Evolutionary conservation across 768 basidiomycete species (phyloP).

Genomic region (Pulveroboletus frians): DNA sequence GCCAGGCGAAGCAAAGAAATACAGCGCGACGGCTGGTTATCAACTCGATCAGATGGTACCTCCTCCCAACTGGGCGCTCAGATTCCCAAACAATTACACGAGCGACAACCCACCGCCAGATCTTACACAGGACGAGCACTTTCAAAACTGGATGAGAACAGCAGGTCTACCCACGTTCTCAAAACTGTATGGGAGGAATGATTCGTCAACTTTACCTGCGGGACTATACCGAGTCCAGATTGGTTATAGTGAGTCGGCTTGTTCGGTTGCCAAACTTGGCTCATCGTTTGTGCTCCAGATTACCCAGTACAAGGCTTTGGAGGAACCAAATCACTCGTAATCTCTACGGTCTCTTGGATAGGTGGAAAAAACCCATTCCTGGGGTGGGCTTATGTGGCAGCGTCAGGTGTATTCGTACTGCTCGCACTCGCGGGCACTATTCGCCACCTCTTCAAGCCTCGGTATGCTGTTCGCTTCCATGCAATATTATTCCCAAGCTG

Average conservation of each 20-base stretch:
- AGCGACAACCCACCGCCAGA: constrained; percentile 62
- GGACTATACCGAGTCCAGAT: constrained; percentile 75
- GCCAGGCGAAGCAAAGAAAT: constrained; percentile 92
- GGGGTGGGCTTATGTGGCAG: constrained; percentile 95
- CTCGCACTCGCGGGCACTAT: constrained; percentile 86
- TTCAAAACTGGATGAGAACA: constrained; percentile 99
- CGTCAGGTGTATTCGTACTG: constrained; percentile 80
- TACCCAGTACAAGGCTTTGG: constrained; percentile 88
- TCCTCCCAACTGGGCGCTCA: constrained; percentile 84
- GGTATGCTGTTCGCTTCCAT: constrained; percentile 41
- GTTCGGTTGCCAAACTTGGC: neutral
- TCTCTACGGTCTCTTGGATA: constrained; percentile 97
- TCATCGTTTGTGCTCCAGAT: constrained; percentile 45
- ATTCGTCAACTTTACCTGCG: constrained; percentile 59
- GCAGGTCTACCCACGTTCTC: constrained; percentile 96
- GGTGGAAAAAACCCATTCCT: constrained; percentile 98
- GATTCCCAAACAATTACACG: constrained; percentile 74
- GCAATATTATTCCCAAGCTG: neutral
- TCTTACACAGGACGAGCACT: constrained; percentile 76
- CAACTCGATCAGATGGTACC: constrained; percentile 68
- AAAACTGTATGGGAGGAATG: constrained; percentile 92
- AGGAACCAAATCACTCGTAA: constrained; percentile 95
- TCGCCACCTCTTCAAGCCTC: constrained; percentile 88
- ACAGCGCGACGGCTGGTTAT: constrained; percentile 56
- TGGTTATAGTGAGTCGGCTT: constrained; percentile 58